phyloP scores from a whole-genome alignment of 345 rosid genomes.

The Linum usitatissimum region DNA sequence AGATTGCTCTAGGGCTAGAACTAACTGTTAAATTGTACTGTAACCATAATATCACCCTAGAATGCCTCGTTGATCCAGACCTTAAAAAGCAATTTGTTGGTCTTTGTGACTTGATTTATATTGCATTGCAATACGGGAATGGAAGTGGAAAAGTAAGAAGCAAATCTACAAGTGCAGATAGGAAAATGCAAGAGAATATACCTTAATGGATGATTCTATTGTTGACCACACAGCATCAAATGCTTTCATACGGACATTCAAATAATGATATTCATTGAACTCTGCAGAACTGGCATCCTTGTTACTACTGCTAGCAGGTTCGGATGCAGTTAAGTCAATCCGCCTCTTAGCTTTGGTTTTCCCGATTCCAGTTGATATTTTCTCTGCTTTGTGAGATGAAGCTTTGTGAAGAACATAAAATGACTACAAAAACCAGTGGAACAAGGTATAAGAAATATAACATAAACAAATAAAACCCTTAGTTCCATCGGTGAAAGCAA shows the following conservation, averaged over 20 bases:
- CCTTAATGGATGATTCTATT: conserved; percentile 46
- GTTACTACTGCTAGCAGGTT: conserved; percentile 19
- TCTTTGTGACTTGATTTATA: too few relatives aligned
- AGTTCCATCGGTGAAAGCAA: too few relatives aligned
- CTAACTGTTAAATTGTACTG: too few relatives aligned
- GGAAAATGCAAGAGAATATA: conserved; percentile 13
- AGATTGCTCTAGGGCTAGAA: too few relatives aligned
- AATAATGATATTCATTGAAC: conserved; percentile 13
- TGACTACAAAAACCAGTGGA: conserved; percentile 24
- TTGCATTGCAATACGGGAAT: too few relatives aligned
- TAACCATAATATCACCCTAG: too few relatives aligned
- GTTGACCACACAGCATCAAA: conserved; percentile 62
- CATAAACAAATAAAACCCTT: background rate
- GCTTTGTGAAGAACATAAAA: conserved; percentile 54
- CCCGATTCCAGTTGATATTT: conserved; percentile 24
- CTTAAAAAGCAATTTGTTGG: too few relatives aligned
- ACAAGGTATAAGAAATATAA: background rate
- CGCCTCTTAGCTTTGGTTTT: conserved; percentile 42
- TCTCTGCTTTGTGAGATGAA: conserved; percentile 25
- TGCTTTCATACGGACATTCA: conserved; percentile 35
- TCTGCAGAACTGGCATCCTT: conserved; percentile 18
- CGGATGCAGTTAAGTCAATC: conserved; percentile 34
- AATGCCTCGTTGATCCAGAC: too few relatives aligned
- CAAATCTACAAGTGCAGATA: background rate
- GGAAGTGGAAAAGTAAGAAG: background rate